Conservation (phyloP, 1,284 basidiomycete genomes). For the Hemileia vastatrix region DNA sequence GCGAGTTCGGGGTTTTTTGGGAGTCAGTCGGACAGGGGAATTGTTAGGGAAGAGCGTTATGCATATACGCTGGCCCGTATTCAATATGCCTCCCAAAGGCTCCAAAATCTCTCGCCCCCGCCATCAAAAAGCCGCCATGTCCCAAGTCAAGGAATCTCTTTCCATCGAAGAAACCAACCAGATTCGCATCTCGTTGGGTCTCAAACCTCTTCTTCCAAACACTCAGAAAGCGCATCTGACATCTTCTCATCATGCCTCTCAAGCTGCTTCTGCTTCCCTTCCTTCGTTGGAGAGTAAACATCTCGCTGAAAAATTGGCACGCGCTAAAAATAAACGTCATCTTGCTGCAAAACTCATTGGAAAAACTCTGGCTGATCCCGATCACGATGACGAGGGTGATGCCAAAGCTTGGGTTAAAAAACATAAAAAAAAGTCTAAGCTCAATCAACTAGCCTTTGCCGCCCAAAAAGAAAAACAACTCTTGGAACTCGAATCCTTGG, state of each 20-base stretch:
- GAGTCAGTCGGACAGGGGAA: too few relatives aligned
- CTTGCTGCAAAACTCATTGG: constrained; percentile 82
- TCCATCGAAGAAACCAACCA: constrained; percentile 96
- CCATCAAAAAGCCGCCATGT: background rate
- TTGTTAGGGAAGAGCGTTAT: too few relatives aligned
- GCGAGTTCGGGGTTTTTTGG: too few relatives aligned
- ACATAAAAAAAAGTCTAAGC: constrained; percentile 68
- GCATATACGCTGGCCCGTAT: too few relatives aligned
- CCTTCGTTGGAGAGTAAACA: constrained; percentile 2
- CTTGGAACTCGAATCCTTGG: constrained; percentile 66
- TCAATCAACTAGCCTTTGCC: background rate
- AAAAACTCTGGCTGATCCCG: constrained; percentile 66
- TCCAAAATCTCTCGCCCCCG: too few relatives aligned
- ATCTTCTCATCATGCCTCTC: constrained; percentile 55
- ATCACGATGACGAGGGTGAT: constrained; percentile 57
- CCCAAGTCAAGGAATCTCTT: constrained; percentile 56
- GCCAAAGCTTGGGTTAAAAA: constrained; percentile 79
- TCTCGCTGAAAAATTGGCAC: constrained; percentile 40
- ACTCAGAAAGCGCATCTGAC: constrained; percentile 44
- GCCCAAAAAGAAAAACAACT: constrained; percentile 62
- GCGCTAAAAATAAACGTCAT: constrained; percentile 82
- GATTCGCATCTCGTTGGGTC: constrained; percentile 84
- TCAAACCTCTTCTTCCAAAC: constrained; percentile 73
- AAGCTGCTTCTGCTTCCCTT: constrained; percentile 50
- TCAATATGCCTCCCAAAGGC: too few relatives aligned